Evolutionary conservation across 805 yeast species (phyloP).

Genomic region (Wickerhamiella azyma): DNA sequence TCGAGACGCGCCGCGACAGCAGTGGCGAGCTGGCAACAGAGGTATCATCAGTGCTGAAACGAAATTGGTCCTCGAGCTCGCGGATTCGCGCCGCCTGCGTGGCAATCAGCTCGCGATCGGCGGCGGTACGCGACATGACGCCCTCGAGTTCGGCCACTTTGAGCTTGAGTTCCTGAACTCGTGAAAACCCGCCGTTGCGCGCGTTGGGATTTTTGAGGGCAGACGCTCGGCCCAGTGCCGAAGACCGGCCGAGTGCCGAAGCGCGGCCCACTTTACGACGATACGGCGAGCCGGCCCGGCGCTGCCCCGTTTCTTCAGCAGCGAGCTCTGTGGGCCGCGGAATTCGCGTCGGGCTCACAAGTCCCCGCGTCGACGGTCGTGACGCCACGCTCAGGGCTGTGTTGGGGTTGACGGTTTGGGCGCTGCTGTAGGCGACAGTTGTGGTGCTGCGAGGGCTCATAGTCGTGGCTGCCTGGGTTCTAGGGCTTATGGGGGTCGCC

Average conservation of each 20-base stretch:
- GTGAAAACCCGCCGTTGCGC: constrained; percentile 4
- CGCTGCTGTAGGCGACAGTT: neutral
- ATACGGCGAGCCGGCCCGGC: neutral
- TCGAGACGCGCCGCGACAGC: constrained; percentile 5
- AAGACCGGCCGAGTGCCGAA: constrained; percentile 3
- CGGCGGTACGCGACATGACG: constrained; percentile 17
- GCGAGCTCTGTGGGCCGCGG: constrained; percentile 2
- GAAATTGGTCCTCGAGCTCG: constrained; percentile 14
- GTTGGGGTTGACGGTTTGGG: neutral
- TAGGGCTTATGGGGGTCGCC: too few relatives aligned
- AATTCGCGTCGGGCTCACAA: neutral
- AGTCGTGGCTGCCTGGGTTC: too few relatives aligned
- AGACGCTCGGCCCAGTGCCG: constrained; percentile 10
- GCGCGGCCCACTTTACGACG: constrained; percentile 2
- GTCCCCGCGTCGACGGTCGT: neutral
- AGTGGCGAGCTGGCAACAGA: neutral
- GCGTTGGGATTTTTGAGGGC: constrained; percentile 11
- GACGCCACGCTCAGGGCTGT: neutral
- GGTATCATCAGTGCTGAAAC: neutral
- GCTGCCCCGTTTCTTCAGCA: neutral
- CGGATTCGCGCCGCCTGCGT: constrained; percentile 15
- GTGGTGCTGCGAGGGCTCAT: too few relatives aligned
- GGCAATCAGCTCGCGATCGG: constrained; percentile 16
- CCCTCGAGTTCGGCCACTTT: constrained; percentile 22
- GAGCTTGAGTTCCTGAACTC: constrained; percentile 20